Evolutionary conservation across 2,329 filamentous ascomycete genomes (phyloP).

Genomic region (Pseudocercospora pini-densiflorae): DNA sequence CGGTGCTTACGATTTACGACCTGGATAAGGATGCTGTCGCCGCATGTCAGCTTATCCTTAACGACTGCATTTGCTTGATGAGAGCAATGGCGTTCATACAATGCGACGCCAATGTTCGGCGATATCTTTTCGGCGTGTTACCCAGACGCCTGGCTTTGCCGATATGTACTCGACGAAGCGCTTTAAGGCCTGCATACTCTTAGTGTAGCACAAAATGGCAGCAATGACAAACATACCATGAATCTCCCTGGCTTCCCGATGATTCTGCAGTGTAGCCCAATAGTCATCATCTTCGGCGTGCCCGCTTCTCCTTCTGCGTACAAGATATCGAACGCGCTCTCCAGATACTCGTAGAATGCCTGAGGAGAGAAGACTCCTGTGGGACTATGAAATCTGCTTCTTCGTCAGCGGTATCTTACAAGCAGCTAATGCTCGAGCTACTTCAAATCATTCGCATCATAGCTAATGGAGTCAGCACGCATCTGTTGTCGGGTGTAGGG

Average conservation of each 20-base stretch:
- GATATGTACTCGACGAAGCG: slow-evolving; percentile 58
- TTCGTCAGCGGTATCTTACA: not conserved
- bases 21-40: slow-evolving; percentile 3
- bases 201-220: not conserved
- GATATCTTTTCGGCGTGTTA: slow-evolving; percentile 58
- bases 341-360: slow-evolving; percentile 52
- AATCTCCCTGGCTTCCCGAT: slow-evolving; percentile 58
- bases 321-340: slow-evolving; percentile 59
- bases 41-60: not conserved
- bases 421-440: slow-evolving; percentile 36
- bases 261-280: slow-evolving; percentile 59
- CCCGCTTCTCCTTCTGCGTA: slow-evolving; percentile 57
- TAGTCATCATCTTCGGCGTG: slow-evolving; percentile 62
- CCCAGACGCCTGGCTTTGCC: slow-evolving; percentile 53
- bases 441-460: slow-evolving; percentile 59
- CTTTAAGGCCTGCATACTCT: slow-evolving; percentile 46
- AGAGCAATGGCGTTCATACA: not conserved
- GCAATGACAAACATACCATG: slow-evolving; percentile 3
- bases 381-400: slow-evolving; percentile 20
- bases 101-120: slow-evolving; percentile 50
- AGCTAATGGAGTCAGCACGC: slow-evolving; percentile 8
- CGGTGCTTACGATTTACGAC: not conserved
- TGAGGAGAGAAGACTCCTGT: slow-evolving; percentile 51
- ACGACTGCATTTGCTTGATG: not conserved
- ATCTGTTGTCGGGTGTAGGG: not conserved